Evolutionary conservation across 2,329 filamentous ascomycete species (phyloP), one percentile per base, ranked within the genome.

Genomic region (Pseudopithomyces chartarum): DNA sequence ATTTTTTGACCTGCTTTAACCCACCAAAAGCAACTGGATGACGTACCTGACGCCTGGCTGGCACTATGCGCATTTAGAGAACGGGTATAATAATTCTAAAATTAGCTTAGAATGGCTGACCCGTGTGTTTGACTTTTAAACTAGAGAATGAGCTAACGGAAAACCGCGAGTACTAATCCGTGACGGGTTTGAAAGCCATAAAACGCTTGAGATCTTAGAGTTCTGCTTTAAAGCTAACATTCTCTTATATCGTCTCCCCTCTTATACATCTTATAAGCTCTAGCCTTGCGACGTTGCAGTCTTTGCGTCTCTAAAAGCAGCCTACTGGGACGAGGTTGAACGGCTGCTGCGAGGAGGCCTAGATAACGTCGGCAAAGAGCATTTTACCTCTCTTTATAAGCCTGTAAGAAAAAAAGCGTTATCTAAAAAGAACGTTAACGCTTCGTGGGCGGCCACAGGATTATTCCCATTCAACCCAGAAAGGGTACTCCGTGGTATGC

Each of bases 71-170:
- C 34, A 13, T 32, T 61, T 52, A 26, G 44, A 58, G 29, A 33
- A 20, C 36, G 48, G 62, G 19, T 67, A 69, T 43, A 59, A 54
- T 40, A 57, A 74, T 56, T 70, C 63, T n/a, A 59, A 66, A 19
- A 70, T 75, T 23, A 75, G 62, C 60, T 64, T 74, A 5, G 52
- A 76, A 55, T 76, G 62, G 73, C 56, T 20, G 19, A 42, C 17
- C 11, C 17, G 6, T 42, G 17, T 20, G 15, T 42, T 42, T 42
- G 17, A 42, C 17, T 20, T 6, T 6, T 20, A 42, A 42, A 42
- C 10, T 6, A 42, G 17, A 20, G 17, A 6, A 17, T 20, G 19
- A 42, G 17, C 39, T 42, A 42, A 12, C 17, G 17, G 17, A 11
- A 42, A 42, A 20, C 10, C 17, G 6, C 17, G 17, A 11, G 17